These are phyloP conservation scores for Carpinus fangiana DNA, from an alignment of 306 rosid genomes.

Conservation along the genomic window DNA sequence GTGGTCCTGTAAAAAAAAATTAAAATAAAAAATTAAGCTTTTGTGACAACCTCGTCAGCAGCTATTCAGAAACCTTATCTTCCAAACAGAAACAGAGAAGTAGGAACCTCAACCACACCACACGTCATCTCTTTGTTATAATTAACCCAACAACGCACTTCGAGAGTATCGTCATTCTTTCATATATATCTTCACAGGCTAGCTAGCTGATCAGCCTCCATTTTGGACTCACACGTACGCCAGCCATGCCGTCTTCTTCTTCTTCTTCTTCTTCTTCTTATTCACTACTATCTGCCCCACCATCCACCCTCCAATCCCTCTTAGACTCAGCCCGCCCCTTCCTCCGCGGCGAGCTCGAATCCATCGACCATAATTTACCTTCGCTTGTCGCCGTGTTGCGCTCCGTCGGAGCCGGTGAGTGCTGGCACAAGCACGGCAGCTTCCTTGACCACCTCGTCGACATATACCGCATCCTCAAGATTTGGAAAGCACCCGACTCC, in stretches of 20 bases:
- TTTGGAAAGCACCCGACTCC: constrained; percentile 57
- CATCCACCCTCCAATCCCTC: constrained; percentile 30
- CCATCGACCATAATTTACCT: constrained; percentile 53
- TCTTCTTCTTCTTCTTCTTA: background rate
- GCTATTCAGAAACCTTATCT: too few species aligned
- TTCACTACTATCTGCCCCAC: background rate
- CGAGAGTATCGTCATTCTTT: too few species aligned
- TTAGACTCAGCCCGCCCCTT: constrained; percentile 67
- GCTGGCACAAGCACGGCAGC: constrained; percentile 97
- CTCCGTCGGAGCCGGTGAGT: constrained; percentile 84
- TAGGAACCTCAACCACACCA: too few species aligned
- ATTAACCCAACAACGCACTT: too few species aligned
- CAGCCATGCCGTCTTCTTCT: constrained; percentile 25
- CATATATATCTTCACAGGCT: too few species aligned
- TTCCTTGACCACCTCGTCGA: constrained; percentile 81
- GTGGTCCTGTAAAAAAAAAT: too few species aligned
- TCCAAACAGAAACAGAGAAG: too few species aligned
- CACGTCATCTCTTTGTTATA: too few species aligned
- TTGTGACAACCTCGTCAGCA: too few species aligned
- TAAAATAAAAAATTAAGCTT: too few species aligned
- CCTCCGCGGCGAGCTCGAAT: constrained; percentile 68
- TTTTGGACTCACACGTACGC: too few species aligned
- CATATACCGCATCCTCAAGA: constrained; percentile 61
- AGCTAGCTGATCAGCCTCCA: too few species aligned
- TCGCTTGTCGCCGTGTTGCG: constrained; percentile 49